A percentile compares a stretch with the other conserved stretches of the same genome.
Evolutionary conservation across 257 asterid species (phyloP).

Genomic region (Solanum gracilifrons): DNA sequence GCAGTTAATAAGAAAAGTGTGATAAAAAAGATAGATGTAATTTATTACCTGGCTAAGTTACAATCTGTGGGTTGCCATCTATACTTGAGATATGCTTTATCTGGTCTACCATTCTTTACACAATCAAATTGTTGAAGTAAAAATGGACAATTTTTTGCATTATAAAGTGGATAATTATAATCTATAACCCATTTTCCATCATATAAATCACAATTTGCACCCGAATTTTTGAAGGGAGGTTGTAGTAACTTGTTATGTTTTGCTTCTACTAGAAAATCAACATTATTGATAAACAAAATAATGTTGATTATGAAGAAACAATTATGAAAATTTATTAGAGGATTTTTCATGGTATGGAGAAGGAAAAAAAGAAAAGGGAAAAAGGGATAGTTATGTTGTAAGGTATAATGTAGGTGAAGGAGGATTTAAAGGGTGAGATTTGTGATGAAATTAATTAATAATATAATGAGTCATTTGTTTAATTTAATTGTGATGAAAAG

Average conservation of each 20-base stretch:
- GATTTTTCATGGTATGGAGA: neutral
- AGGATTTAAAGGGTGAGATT: neutral
- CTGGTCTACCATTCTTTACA: slow-evolving; percentile 15
- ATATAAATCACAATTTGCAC: slow-evolving; percentile 4
- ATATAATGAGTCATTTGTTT: neutral
- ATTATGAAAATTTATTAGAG: neutral
- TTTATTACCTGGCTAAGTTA: slow-evolving; percentile 13
- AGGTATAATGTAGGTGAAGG: neutral
- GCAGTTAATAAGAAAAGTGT: neutral
- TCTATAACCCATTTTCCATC: slow-evolving; percentile 24
- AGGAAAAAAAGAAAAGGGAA: neutral
- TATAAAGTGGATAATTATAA: slow-evolving; percentile 13
- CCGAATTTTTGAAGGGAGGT: neutral
- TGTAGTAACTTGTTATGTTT: neutral
- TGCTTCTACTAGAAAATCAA: neutral
- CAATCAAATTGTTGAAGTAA: slow-evolving; percentile 16
- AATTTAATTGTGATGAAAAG: neutral
- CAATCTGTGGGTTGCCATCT: slow-evolving; percentile 23
- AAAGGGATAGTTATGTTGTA: neutral
- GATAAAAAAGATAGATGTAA: neutral
- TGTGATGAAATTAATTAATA: neutral
- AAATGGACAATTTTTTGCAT: slow-evolving; percentile 10
- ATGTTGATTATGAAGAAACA: neutral
- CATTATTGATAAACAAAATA: neutral
- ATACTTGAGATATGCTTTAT: slow-evolving; percentile 9